Evolutionary conservation across 2,329 filamentous ascomycete genomes (phyloP).

Genomic region (Coccinonectria pachysandricola): DNA sequence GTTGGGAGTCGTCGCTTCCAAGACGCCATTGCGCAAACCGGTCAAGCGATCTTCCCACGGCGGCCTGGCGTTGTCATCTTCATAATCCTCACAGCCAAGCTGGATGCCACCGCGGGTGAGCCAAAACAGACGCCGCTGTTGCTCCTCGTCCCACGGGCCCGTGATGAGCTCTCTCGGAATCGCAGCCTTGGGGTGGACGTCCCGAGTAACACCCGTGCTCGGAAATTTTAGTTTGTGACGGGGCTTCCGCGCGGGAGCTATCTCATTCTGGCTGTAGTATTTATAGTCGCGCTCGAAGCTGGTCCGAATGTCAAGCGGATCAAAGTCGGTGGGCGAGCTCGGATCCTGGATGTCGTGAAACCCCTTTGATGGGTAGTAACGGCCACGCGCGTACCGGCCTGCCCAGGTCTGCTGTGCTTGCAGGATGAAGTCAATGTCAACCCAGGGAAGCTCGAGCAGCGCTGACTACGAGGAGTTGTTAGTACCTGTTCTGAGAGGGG

Average conservation of each 20-base stretch:
- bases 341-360: too few species aligned
- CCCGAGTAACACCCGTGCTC: slow-evolving; percentile 17
- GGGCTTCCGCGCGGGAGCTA: too few species aligned
- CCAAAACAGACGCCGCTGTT: slow-evolving; percentile 35
- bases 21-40: slow-evolving; percentile 26
- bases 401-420: slow-evolving; percentile 39
- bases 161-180: slow-evolving; percentile 31
- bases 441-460: slow-evolving; percentile 34
- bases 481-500: too few species aligned
- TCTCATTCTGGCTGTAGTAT: too few species aligned
- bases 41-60: slow-evolving; percentile 33
- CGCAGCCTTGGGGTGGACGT: slow-evolving; percentile 29
- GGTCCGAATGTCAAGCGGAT: slow-evolving; percentile 22
- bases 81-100: too few species aligned
- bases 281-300: slow-evolving; percentile 30
- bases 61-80: too few species aligned
- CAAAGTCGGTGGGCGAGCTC: slow-evolving; percentile 4
- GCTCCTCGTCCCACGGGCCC: slow-evolving; percentile 31
- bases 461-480: slow-evolving; percentile 25
- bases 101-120: slow-evolving; percentile 29
- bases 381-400: slow-evolving; percentile 25
- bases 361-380: too few species aligned
- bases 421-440: slow-evolving; percentile 34
- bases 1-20: slow-evolving; percentile 19
- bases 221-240: too few species aligned